Percentiles rank a stretch among this genome's conserved stretches.
These are phyloP conservation scores for Hansenula anomala DNA, from an alignment of 1,139 yeast genomes.

Conservation along the genomic window DNA sequence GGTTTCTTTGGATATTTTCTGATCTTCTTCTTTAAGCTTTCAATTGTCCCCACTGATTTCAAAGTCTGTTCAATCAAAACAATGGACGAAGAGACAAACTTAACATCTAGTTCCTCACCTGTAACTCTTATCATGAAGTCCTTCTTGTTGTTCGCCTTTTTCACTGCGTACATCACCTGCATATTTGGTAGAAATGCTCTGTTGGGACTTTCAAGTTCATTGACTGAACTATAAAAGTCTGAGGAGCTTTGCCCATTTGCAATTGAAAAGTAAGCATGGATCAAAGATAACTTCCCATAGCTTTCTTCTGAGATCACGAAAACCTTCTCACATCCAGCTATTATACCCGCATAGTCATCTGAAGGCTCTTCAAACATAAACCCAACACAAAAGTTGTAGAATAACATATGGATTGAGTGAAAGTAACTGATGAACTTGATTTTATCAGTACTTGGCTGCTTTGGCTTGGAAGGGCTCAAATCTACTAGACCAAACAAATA, in stretches of 20 bases:
- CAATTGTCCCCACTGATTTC: slow-evolving; percentile 40
- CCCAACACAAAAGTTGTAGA: slow-evolving; percentile 68
- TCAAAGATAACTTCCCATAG: slow-evolving; percentile 61
- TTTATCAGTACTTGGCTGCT: no score
- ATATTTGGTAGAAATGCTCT: slow-evolving; percentile 65
- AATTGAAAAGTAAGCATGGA: slow-evolving; percentile 60
- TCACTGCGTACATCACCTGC: slow-evolving; percentile 51
- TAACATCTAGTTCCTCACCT: slow-evolving; percentile 68
- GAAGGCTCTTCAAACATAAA: slow-evolving; percentile 55
- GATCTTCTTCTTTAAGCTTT: slow-evolving; percentile 26
- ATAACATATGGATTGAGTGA: slow-evolving; percentile 51
- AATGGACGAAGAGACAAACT: slow-evolving; percentile 50
- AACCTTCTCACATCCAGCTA: slow-evolving; percentile 68
- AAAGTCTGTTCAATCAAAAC: slow-evolving; percentile 41
- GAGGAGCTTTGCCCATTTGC: slow-evolving; percentile 57
- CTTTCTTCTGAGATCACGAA: slow-evolving; percentile 57
- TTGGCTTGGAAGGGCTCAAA: no score
- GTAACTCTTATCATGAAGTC: slow-evolving; percentile 41
- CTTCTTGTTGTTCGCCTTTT: slow-evolving; percentile 27
- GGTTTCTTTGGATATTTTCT: slow-evolving; percentile 11
- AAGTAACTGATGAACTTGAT: slow-evolving; percentile 11
- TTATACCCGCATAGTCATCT: slow-evolving; percentile 50
- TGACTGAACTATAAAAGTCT: slow-evolving; percentile 43
- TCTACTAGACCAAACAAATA: background rate
- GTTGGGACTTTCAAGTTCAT: slow-evolving; percentile 45